phyloP scores from a whole-genome alignment of 2,329 filamentous ascomycete genomes.

The Botrytis byssoidea region DNA sequence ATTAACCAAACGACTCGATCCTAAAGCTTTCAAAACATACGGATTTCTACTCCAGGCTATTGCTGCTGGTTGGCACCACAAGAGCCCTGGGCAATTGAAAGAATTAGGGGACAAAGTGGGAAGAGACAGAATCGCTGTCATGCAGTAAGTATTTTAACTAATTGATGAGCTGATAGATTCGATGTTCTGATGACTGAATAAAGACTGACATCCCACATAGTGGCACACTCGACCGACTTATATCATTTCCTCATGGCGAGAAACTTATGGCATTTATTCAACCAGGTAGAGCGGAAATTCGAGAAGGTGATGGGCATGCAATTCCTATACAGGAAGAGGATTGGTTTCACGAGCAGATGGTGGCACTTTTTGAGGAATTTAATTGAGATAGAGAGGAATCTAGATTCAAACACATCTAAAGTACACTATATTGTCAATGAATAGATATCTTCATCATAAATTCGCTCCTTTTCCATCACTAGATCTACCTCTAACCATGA shows the following conservation, averaged over 20 bases:
- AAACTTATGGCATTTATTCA: slow-evolving; percentile 64
- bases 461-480: neutral
- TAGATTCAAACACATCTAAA: too few species aligned
- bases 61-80: slow-evolving; percentile 78
- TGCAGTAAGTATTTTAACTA: slow-evolving; percentile 49
- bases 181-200: neutral
- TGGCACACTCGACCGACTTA: slow-evolving; percentile 75
- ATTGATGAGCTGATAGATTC: neutral
- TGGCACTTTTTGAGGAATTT: slow-evolving; percentile 5
- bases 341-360: slow-evolving; percentile 60
- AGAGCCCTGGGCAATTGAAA: slow-evolving; percentile 64
- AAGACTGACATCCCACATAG: neutral
- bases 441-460: neutral
- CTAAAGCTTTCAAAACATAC: slow-evolving; percentile 57
- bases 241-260: slow-evolving; percentile 66
- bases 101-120: slow-evolving; percentile 68
- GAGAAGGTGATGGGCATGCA: slow-evolving; percentile 75
- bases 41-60: slow-evolving; percentile 77
- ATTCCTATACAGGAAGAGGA: slow-evolving; percentile 67
- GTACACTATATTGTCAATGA: neutral
- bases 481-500: too few species aligned
- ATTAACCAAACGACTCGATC: slow-evolving; percentile 65
- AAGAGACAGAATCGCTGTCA: slow-evolving; percentile 68
- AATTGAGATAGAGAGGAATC: neutral
- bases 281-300: slow-evolving; percentile 60